phyloP scores from a whole-genome alignment of 2,329 filamentous ascomycete species.

The Monilinia fructigena region DNA sequence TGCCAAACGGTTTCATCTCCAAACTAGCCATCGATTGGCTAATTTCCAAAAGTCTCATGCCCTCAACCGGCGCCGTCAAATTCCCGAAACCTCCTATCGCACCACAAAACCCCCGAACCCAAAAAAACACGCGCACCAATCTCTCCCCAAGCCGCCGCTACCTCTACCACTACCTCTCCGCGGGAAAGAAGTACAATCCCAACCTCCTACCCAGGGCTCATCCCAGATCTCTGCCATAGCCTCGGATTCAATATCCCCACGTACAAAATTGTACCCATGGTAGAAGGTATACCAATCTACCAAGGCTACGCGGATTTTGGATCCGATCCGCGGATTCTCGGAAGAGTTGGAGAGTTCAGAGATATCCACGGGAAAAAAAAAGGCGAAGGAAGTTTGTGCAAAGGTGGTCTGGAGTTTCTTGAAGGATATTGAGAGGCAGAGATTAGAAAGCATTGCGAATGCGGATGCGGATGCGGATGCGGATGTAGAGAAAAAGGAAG shows the following conservation, averaged over 20 bases:
- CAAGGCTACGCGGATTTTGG: conserved; percentile 36
- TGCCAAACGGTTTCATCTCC: conserved; percentile 38
- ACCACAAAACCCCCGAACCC: conserved; percentile 4
- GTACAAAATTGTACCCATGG: conserved; percentile 29
- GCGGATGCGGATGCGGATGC: conserved; percentile 13
- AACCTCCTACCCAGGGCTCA: conserved; percentile 23
- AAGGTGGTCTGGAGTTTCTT: conserved; percentile 43
- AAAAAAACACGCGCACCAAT: not conserved
- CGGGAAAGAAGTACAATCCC: not conserved
- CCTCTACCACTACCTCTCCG: not conserved
- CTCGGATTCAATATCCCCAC: conserved; percentile 34
- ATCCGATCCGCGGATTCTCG: conserved; percentile 35
- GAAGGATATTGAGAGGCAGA: conserved; percentile 39
- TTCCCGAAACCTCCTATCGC: conserved; percentile 31
- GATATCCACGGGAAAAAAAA: conserved; percentile 50
- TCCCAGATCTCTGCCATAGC: conserved; percentile 31
- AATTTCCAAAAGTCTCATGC: conserved; percentile 36
- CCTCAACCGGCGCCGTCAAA: conserved; percentile 31
- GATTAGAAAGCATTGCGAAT: conserved; percentile 27
- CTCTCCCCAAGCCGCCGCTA: conserved; percentile 3
- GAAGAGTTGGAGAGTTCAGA: conserved; percentile 44
- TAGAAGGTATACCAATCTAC: conserved; percentile 29
- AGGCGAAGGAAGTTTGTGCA: conserved; percentile 50
- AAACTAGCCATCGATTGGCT: conserved; percentile 40
- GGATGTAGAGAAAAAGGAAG: conserved; percentile 25